Percentiles rank a stretch among this genome's conserved stretches.
Conservation (phyloP, 306 rosid genomes). For the Canavalia ensiformis region DNA sequence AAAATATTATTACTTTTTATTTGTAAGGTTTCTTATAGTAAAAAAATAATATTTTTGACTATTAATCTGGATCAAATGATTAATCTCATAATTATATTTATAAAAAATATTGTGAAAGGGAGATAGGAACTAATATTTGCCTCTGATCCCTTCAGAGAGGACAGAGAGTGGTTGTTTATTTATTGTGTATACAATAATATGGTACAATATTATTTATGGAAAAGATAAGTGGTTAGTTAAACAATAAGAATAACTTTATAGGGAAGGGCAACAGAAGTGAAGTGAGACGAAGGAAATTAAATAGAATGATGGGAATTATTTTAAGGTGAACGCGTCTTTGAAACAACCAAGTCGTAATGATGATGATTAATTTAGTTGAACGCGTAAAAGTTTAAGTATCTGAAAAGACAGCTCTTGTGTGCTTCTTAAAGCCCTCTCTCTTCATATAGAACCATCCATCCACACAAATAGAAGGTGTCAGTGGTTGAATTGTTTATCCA, state of each 20-base stretch:
- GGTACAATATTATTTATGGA: not conserved
- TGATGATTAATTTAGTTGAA: not conserved
- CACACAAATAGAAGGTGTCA: too few relatives aligned
- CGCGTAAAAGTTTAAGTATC: conserved; percentile 47
- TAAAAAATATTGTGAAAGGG: not conserved
- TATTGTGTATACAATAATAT: too few relatives aligned
- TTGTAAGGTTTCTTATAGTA: too few relatives aligned
- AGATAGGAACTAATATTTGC: not conserved
- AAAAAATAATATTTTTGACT: too few relatives aligned
- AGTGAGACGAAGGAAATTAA: not conserved
- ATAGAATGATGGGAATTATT: not conserved
- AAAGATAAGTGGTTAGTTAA: not conserved
- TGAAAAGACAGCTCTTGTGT: conserved; percentile 18
- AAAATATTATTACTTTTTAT: too few relatives aligned
- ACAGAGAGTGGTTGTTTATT: not conserved
- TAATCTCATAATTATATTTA: too few relatives aligned
- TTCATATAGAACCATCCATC: too few relatives aligned
- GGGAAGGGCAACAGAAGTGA: not conserved
- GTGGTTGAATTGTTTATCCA: too few relatives aligned
- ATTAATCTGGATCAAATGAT: too few relatives aligned
- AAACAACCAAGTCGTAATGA: conserved; percentile 32
- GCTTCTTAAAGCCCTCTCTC: not conserved
- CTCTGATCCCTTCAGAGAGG: not conserved
- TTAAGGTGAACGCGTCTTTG: conserved; percentile 58
- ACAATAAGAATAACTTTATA: not conserved